Evolutionary conservation across 352 stramenopile species (phyloP).

Genomic region (Phytophthora meadii): DNA sequence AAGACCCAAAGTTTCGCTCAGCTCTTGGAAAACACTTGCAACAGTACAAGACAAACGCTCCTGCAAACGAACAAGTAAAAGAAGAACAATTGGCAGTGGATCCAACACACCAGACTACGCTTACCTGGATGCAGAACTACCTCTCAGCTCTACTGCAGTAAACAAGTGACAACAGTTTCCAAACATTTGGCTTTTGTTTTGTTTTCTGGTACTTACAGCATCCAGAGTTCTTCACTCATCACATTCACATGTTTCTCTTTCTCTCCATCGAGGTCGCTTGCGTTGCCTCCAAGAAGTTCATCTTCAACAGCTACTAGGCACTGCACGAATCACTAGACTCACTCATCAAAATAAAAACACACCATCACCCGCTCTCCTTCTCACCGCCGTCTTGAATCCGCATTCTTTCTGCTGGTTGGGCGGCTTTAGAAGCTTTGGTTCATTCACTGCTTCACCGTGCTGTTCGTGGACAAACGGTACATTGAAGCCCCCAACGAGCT

Average conservation of each 20-base stretch:
- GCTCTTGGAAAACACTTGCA: conserved; percentile 42
- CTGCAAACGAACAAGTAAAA: conserved; percentile 8
- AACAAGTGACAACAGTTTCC: conserved; percentile 17
- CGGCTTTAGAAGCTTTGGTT: conserved; percentile 22
- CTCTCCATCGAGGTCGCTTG: conserved; percentile 22
- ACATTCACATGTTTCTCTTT: conserved; percentile 47
- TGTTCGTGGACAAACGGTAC: conserved; percentile 60
- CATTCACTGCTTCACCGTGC: conserved; percentile 35
- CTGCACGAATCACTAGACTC: conserved; percentile 40
- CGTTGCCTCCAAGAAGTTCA: conserved; percentile 42
- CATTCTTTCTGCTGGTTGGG: conserved; percentile 18
- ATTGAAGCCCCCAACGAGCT: conserved; percentile 45
- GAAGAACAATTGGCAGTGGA: background rate
- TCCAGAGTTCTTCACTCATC: conserved; percentile 39
- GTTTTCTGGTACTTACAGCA: conserved; percentile 38
- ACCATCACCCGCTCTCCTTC: conserved; percentile 12
- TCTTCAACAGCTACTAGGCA: conserved; percentile 49
- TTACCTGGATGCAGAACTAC: conserved; percentile 39
- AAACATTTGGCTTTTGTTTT: conserved; percentile 33
- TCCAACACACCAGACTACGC: conserved; percentile 20
- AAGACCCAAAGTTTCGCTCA: conserved; percentile 49
- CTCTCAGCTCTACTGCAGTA: conserved; percentile 30
- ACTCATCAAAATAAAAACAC: conserved; percentile 45
- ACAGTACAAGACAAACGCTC: conserved; percentile 4
- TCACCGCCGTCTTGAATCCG: conserved; percentile 29